Evolutionary conservation across 495 filamentous ascomycete species (phyloP), one percentile per base, ranked within the genome.

Genomic region (Penicillium atrosanguineum): DNA sequence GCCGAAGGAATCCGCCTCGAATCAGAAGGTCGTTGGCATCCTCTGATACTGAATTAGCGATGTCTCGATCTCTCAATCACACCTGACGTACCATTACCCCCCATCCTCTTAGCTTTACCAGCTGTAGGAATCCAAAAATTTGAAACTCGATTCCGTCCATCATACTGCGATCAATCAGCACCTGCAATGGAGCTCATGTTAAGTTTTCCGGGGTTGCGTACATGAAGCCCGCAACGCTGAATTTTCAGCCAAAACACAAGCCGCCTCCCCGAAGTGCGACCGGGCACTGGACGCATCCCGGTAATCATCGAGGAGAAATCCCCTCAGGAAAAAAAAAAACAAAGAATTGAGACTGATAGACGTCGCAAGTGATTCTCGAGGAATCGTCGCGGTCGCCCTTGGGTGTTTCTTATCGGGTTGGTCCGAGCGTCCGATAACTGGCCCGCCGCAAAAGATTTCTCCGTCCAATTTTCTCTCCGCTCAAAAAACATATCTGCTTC

Each of bases 51-150:
- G 21, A 5, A 51, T 71, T 53, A 69, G 57, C 26, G 52, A 46
- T 14, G 39, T 19, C 6, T 40, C n/a, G 37, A 45, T 7, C 7
- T n/a, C 15, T 29, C 16, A 26, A 34, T 28, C n/a, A 14, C n/a
- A 18, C 29, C 26, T 9, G 9, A 41, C 44, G 36, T 50, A 73
- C 67, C 67, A 52, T 64, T 72, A 62, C 71, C 69, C 62, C 72
- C 73, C 19, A 79, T 67, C 49, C 75, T 75, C 46, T 77, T 74
- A 3, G 83, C 75, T 50, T 90, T 85, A n/a, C 88, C 87, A 44
- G 85, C 86, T 12, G 83, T 87, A 0, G 90, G 88, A 18, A 84
- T 78, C 88, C 91, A 95, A 60, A 91, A 82, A 36, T 77, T 83
- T 11, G 88, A 90, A 18, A 88, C 71, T 45, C 90, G 82, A 62